These are phyloP conservation scores for Silybum marianum DNA, from an alignment of 129 eudicot species.

Conservation along the genomic window DNA sequence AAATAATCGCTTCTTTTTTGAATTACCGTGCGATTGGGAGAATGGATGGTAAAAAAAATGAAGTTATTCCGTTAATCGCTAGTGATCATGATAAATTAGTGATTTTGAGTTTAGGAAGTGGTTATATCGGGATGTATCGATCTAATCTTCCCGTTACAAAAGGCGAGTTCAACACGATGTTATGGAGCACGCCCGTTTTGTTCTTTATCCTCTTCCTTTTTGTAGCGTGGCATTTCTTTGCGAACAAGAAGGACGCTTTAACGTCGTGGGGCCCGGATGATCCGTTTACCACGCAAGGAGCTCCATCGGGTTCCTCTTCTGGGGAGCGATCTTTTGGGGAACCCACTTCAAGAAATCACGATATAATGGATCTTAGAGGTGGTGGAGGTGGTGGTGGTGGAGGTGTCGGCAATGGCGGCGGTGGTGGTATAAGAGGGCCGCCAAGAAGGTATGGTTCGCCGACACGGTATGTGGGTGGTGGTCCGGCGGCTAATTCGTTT, in stretches of 20 bases:
- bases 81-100: slow-evolving; percentile 80
- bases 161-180: slow-evolving; percentile 66
- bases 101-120: slow-evolving; percentile 74
- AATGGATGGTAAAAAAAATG: slow-evolving; percentile 31
- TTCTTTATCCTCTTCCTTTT: slow-evolving; percentile 82
- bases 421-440: slow-evolving; percentile 63
- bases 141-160: slow-evolving; percentile 76
- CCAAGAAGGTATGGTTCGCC: slow-evolving; percentile 83
- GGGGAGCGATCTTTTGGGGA: slow-evolving; percentile 67
- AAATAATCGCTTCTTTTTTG: slow-evolving; percentile 70
- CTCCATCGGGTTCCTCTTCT: slow-evolving; percentile 48
- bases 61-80: slow-evolving; percentile 60
- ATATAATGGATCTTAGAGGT: slow-evolving; percentile 64
- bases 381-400: slow-evolving; percentile 36
- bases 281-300: slow-evolving; percentile 60
- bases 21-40: slow-evolving; percentile 44
- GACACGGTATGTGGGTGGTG: slow-evolving; percentile 56
- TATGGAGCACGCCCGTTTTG: slow-evolving; percentile 90
- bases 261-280: slow-evolving; percentile 99
- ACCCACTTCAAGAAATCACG: slow-evolving; percentile 56
- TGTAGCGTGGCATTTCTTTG: slow-evolving; percentile 93
- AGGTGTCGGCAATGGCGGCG: slow-evolving; percentile 38
- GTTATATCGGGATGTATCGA: slow-evolving; percentile 84
- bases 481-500: slow-evolving; percentile 47
- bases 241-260: slow-evolving; percentile 86